Conservation (phyloP, 345 rosid species). For the Eucalyptus cloeziana region DNA sequence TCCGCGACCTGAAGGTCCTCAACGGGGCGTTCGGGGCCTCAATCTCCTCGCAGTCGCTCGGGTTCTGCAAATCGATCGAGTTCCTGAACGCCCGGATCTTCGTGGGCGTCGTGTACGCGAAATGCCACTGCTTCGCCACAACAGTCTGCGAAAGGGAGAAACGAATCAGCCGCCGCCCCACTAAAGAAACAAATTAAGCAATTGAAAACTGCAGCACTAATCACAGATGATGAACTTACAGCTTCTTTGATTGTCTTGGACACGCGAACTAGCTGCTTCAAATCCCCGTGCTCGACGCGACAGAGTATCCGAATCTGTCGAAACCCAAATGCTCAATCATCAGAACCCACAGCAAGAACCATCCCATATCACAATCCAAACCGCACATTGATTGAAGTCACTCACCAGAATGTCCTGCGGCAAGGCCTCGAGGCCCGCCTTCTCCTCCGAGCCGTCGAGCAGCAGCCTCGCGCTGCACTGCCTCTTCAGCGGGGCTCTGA, state of each 20-base stretch:
- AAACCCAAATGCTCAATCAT: background rate
- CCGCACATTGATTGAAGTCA: background rate
- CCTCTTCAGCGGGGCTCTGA: slow-evolving; percentile 37
- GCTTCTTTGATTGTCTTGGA: slow-evolving; percentile 65
- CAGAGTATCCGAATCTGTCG: slow-evolving; percentile 56
- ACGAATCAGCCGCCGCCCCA: background rate
- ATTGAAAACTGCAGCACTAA: background rate
- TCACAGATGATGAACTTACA: slow-evolving; percentile 18
- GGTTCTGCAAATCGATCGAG: slow-evolving; percentile 10
- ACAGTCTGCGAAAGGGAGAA: slow-evolving; percentile 27
- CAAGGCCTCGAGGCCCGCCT: slow-evolving; percentile 45
- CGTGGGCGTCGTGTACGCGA: slow-evolving; percentile 56
- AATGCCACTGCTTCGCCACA: slow-evolving; percentile 46
- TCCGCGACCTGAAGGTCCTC: slow-evolving; percentile 10
- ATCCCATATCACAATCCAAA: background rate
- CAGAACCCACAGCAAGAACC: background rate
- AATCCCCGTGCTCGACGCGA: slow-evolving; percentile 61
- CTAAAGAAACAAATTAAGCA: background rate
- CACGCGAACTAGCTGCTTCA: slow-evolving; percentile 46
- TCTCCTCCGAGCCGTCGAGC: slow-evolving; percentile 6
- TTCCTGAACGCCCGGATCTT: slow-evolving; percentile 37
- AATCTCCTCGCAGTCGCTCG: slow-evolving; percentile 15
- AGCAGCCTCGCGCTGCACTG: slow-evolving; percentile 15
- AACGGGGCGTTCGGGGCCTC: slow-evolving; percentile 67
- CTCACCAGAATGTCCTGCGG: slow-evolving; percentile 75